phyloP scores from a whole-genome alignment of 2,329 filamentous ascomycete genomes.

The Fusarium equiseti region DNA sequence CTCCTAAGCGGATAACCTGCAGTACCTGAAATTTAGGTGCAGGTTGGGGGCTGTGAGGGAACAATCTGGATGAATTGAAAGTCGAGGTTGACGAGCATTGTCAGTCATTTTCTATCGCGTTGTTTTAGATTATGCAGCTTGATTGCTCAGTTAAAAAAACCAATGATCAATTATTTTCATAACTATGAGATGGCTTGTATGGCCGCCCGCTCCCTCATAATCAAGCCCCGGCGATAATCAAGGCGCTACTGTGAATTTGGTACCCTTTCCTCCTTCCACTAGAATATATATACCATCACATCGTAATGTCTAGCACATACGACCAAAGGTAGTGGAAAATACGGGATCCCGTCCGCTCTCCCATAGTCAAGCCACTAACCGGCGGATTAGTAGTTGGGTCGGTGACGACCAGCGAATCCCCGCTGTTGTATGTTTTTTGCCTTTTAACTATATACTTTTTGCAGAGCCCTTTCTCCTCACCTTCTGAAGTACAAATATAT shows the following conservation, averaged over 20 bases:
- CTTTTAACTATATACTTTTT: fast-evolving
- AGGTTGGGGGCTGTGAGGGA: background rate
- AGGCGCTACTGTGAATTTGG: background rate
- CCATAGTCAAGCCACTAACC: slow-evolving; percentile 7
- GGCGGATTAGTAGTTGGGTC: background rate
- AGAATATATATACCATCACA: no score
- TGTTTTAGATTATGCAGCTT: no score
- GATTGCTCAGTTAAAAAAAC: no score
- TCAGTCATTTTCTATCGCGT: no score
- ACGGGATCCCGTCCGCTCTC: slow-evolving; percentile 14
- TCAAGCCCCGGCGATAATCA: no score
- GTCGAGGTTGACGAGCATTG: no score
- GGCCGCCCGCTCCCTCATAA: background rate
- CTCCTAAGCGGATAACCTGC: background rate
- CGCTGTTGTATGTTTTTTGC: background rate
- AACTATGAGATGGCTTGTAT: background rate
- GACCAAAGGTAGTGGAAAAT: background rate
- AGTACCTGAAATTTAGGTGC: background rate
- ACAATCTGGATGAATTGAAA: background rate
- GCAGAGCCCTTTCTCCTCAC: fast-evolving
- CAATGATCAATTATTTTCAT: no score
- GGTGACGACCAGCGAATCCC: background rate
- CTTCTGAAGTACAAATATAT: no score
- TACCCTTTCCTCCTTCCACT: no score
- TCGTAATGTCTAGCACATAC: background rate